Evolutionary conservation across 192 early-diverging fungal genomes (phyloP).

Genomic region (Rhizoclosmatium sp.): DNA sequence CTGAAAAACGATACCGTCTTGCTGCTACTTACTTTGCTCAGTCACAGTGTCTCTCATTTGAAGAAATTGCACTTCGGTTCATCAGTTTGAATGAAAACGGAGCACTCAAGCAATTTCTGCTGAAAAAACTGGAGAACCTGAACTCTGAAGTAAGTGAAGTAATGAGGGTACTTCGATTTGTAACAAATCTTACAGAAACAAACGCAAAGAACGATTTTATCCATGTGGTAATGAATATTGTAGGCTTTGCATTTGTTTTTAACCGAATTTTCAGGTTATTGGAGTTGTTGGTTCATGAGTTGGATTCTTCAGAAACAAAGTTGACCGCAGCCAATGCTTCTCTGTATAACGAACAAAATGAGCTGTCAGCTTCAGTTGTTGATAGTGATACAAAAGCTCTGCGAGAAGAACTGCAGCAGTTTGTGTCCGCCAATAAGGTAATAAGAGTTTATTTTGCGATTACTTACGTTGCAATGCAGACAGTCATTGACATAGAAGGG

Average conservation of each 20-base stretch:
- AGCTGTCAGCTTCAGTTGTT: conserved; percentile 38
- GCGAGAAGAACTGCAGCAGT: conserved; percentile 75
- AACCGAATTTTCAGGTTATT: conserved; percentile 15
- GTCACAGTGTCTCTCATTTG: conserved; percentile 77
- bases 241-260: conserved; percentile 17
- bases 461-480: conserved; percentile 13
- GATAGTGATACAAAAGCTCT: conserved; percentile 60
- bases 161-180: conserved; percentile 71
- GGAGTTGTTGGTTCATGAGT: conserved; percentile 33
- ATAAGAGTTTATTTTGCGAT: too few relatives aligned
- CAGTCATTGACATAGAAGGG: conserved; percentile 59
- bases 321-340: conserved; percentile 8
- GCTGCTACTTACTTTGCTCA: conserved; percentile 91
- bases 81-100: conserved; percentile 73
- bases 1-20: conserved; percentile 71
- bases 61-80: conserved; percentile 91
- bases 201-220: conserved; percentile 36
- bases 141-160: conserved; percentile 61
- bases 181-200: conserved; percentile 7
- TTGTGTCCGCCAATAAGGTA: conserved; percentile 76
- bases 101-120: conserved; percentile 81
- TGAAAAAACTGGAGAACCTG: conserved; percentile 76
- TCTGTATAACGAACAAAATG: not conserved
- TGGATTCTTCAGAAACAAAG: conserved; percentile 30
- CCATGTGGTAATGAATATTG: conserved; percentile 26